A percentile compares a stretch with the other conserved stretches of the same genome.
Evolutionary conservation across 495 filamentous ascomycete genomes (phyloP).

Genomic region (Talaromyces adpressus): DNA sequence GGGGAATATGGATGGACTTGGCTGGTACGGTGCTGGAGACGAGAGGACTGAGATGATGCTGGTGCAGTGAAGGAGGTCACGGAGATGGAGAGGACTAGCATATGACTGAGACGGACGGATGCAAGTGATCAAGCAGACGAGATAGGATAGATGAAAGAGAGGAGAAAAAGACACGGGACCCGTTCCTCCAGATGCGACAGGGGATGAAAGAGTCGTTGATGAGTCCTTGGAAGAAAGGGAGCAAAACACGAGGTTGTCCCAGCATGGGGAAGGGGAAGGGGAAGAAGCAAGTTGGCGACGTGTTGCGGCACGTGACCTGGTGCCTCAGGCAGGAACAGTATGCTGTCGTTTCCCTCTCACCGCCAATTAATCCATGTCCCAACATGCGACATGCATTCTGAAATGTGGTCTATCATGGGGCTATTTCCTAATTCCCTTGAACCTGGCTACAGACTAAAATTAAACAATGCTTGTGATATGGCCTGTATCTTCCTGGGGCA

Average conservation of each 20-base stretch:
- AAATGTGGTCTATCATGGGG: not conserved
- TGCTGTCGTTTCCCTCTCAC: not conserved
- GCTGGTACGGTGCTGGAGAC: slow-evolving; percentile 29
- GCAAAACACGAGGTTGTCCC: too few species aligned
- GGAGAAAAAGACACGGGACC: not conserved
- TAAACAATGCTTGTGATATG: not conserved
- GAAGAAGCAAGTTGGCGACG: not conserved
- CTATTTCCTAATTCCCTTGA: not conserved
- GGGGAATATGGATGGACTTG: slow-evolving; percentile 22
- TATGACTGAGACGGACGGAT: not conserved
- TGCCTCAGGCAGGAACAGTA: not conserved
- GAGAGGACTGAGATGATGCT: slow-evolving; percentile 18
- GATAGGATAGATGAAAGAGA: not conserved
- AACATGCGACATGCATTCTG: not conserved
- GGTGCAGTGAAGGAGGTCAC: slow-evolving; percentile 13
- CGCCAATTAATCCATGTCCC: not conserved
- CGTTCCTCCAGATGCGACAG: slow-evolving; percentile 1
- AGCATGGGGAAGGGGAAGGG: too few species aligned
- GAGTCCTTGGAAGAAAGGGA: not conserved
- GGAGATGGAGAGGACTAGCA: slow-evolving; percentile 18
- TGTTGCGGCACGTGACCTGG: not conserved
- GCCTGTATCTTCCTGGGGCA: not conserved
- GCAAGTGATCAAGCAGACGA: not conserved
- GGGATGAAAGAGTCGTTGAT: not conserved
- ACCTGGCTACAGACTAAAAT: not conserved